Evolutionary conservation across 2,329 filamentous ascomycete species (phyloP).

Genomic region (Fusarium lateritium): DNA sequence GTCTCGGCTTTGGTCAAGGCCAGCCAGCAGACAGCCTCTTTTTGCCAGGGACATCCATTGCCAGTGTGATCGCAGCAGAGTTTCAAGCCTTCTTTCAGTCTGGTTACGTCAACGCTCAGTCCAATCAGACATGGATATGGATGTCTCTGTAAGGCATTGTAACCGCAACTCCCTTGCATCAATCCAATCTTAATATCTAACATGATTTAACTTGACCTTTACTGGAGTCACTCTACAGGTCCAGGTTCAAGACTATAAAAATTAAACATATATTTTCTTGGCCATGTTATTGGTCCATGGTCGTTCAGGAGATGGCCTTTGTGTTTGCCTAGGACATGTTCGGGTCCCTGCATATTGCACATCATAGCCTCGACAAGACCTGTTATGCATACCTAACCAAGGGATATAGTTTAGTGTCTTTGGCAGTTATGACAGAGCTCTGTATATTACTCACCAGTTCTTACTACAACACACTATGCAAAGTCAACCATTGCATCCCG

Average conservation of each 20-base stretch:
- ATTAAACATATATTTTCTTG: background rate
- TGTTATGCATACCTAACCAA: background rate
- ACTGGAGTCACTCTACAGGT: background rate
- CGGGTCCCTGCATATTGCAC: slow-evolving; percentile 27
- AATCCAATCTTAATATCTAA: background rate
- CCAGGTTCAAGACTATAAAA: background rate
- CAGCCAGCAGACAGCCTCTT: slow-evolving; percentile 18
- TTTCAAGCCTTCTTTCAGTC: slow-evolving; percentile 10
- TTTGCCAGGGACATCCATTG: slow-evolving; percentile 5
- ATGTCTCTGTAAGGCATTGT: background rate
- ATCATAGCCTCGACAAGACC: slow-evolving; percentile 3
- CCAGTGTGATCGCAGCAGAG: slow-evolving; percentile 8
- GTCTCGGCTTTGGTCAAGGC: slow-evolving; percentile 8
- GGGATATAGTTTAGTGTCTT: too few relatives aligned
- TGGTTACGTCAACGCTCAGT: background rate
- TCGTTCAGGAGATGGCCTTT: background rate
- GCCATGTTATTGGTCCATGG: background rate
- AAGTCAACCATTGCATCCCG: background rate
- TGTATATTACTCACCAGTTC: too few relatives aligned
- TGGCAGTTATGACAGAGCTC: too few relatives aligned
- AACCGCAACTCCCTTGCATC: background rate
- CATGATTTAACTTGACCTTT: background rate
- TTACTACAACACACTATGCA: too few relatives aligned
- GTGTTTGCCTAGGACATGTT: slow-evolving; percentile 11
- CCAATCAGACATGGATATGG: background rate